Evolutionary conservation across 768 basidiomycete genomes (phyloP).

Genomic region (Agrocybe pediades): DNA sequence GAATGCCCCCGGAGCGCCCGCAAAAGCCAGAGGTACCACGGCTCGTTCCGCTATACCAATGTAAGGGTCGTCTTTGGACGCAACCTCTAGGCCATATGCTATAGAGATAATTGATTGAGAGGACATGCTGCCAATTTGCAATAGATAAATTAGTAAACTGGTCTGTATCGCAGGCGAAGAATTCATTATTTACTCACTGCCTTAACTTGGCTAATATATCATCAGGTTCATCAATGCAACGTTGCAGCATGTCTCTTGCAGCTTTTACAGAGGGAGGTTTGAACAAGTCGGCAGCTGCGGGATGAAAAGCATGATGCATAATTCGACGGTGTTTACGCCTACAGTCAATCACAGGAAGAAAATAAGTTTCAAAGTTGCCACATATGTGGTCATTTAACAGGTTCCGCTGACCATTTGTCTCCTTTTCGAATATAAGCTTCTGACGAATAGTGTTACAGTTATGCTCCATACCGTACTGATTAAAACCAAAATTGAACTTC

Average conservation of each 20-base stretch:
- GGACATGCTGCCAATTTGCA: conserved; percentile 23
- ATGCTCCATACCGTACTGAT: conserved; percentile 18
- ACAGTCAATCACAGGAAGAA: background rate
- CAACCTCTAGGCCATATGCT: conserved; percentile 37
- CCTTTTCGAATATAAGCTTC: too few relatives aligned
- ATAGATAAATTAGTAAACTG: background rate
- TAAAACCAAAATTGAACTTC: conserved; percentile 20
- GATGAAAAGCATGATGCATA: conserved; percentile 16
- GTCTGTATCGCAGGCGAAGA: background rate
- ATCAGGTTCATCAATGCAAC: conserved; percentile 33
- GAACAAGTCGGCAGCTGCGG: conserved; percentile 19
- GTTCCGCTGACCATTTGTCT: conserved; percentile 16
- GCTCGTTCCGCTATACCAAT: conserved; percentile 19
- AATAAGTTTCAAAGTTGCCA: conserved; percentile 9
- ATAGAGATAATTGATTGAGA: conserved; percentile 36
- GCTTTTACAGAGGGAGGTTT: conserved; percentile 22
- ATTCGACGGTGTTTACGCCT: conserved; percentile 19
- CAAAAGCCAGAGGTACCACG: conserved; percentile 29
- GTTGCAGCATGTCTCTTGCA: conserved; percentile 27
- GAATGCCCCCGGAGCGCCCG: conserved; percentile 41
- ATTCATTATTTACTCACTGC: conserved; percentile 26
- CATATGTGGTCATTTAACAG: conserved; percentile 13
- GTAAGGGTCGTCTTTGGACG: conserved; percentile 30
- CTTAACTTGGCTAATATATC: conserved; percentile 33
- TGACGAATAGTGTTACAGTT: conserved; percentile 20